Evolutionary conservation across 345 rosid species (phyloP).

Genomic region (Geranium rotundifolium): DNA sequence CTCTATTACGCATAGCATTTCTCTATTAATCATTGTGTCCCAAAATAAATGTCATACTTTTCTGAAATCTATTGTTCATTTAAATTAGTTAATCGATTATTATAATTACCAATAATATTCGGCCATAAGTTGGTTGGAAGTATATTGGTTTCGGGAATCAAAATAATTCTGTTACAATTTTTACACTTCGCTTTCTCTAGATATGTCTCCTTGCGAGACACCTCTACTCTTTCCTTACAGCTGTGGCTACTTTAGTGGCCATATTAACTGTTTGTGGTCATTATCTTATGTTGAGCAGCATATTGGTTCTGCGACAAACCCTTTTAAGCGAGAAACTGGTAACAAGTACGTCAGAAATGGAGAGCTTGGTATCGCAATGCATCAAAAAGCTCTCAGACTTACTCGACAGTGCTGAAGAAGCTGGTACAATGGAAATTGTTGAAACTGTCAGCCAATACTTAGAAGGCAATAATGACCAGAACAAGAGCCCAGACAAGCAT

Average conservation of each 20-base stretch:
- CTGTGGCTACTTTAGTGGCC: no score
- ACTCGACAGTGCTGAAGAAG: slow-evolving; percentile 32
- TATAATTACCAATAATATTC: no score
- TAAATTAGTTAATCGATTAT: no score
- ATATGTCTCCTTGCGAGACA: no score
- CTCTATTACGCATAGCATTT: no score
- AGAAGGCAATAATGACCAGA: slow-evolving; percentile 10
- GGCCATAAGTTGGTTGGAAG: no score
- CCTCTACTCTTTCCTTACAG: no score
- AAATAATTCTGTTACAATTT: no score
- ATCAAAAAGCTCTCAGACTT: slow-evolving; percentile 23
- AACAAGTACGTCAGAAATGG: slow-evolving; percentile 30
- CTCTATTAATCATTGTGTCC: not conserved
- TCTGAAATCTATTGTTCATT: no score
- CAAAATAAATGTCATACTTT: not conserved
- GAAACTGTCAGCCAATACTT: slow-evolving; percentile 25
- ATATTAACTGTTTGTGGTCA: no score
- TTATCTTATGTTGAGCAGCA: slow-evolving; percentile 22
- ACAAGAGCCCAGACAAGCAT: slow-evolving; percentile 16
- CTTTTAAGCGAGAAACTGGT: slow-evolving; percentile 32
- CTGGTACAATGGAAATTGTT: slow-evolving; percentile 40
- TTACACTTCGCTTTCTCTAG: no score
- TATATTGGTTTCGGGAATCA: no score
- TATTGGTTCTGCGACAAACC: slow-evolving; percentile 55
- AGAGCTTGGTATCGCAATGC: slow-evolving; percentile 28